Conservation (phyloP, 2,329 filamentous ascomycete genomes). For the Curvularia sp. region DNA sequence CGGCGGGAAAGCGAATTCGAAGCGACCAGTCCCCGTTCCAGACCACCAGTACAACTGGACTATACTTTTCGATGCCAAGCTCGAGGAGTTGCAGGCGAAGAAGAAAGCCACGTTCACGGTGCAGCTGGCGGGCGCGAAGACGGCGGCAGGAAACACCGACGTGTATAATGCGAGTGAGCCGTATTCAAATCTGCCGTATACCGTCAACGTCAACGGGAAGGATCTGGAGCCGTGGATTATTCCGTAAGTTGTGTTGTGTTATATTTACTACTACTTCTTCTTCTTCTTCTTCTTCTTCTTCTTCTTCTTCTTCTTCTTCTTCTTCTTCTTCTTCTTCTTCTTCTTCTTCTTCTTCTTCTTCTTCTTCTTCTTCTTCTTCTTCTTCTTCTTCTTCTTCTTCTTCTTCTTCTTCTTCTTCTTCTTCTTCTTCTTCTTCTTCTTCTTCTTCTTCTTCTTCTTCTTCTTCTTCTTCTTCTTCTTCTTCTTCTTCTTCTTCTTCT, state of each 20-base stretch:
- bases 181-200: conserved; percentile 62
- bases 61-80: conserved; percentile 24
- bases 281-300: neutral
- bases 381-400: too few relatives aligned
- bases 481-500: too few relatives aligned
- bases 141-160: conserved; percentile 68
- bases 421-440: too few relatives aligned
- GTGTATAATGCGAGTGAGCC: conserved; percentile 62
- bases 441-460: too few relatives aligned
- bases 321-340: too few relatives aligned
- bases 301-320: too few relatives aligned
- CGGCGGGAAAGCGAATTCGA: conserved; percentile 61
- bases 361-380: too few relatives aligned
- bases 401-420: too few relatives aligned
- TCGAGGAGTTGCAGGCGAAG: conserved; percentile 50
- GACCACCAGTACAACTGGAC: conserved; percentile 45
- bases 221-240: conserved; percentile 63
- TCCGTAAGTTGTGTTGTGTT: conserved; percentile 50
- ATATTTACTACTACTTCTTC: neutral
- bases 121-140: conserved; percentile 69
- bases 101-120: conserved; percentile 66
- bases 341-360: too few relatives aligned
- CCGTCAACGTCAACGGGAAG: conserved; percentile 57
- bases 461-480: too few relatives aligned
- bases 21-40: conserved; percentile 53